phyloP scores from a whole-genome alignment of 306 rosid species.

The Lotus japonicus region DNA sequence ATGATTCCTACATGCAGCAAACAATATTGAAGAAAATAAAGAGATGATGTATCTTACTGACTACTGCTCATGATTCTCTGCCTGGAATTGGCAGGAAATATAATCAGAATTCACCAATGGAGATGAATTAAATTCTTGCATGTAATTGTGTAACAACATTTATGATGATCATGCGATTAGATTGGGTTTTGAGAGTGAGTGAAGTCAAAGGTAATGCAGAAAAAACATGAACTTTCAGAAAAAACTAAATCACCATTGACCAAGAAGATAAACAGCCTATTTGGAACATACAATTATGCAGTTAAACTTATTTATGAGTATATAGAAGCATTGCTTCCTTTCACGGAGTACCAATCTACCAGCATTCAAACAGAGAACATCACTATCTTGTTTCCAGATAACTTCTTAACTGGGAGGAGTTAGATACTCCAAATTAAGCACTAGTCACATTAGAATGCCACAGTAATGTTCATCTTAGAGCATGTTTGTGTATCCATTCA shows the following conservation, averaged over 20 bases:
- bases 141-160: not conserved
- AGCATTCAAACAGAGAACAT: not conserved
- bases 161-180: not conserved
- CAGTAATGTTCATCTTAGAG: not conserved
- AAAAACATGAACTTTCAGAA: too few relatives aligned
- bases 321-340: not conserved
- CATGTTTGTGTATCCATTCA: too few relatives aligned
- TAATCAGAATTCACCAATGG: not conserved
- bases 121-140: not conserved
- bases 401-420: too few relatives aligned
- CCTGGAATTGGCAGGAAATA: not conserved
- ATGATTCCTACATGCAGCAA: not conserved
- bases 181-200: not conserved
- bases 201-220: not conserved
- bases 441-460: not conserved
- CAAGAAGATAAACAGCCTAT: not conserved
- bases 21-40: not conserved
- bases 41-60: not conserved
- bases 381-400: too few relatives aligned
- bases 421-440: too few relatives aligned
- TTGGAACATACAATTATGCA: not conserved
- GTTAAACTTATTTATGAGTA: constrained; percentile 2
- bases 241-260: too few relatives aligned
- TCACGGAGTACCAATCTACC: not conserved
- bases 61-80: too few relatives aligned